Conservation (phyloP, 306 rosid genomes). For the Senna siamea region DNA sequence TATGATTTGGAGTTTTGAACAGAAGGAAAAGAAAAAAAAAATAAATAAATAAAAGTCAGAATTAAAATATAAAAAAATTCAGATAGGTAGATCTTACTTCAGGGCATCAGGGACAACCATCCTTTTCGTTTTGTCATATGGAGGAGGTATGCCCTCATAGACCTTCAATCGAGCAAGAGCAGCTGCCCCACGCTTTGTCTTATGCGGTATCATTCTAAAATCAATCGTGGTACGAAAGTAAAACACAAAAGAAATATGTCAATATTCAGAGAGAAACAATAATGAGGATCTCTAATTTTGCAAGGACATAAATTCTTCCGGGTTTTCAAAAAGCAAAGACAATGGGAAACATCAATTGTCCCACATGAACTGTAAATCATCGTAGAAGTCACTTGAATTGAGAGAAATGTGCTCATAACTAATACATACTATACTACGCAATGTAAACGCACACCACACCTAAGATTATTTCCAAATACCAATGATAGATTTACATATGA, state of each 20-base stretch:
- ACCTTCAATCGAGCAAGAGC: constrained; percentile 54
- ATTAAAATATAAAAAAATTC: no score
- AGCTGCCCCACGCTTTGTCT: constrained; percentile 53
- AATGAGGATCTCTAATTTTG: background rate
- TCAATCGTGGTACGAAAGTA: background rate
- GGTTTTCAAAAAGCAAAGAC: background rate
- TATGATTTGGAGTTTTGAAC: background rate
- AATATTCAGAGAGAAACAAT: background rate
- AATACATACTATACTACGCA: background rate
- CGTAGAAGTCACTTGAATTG: no score
- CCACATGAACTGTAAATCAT: background rate
- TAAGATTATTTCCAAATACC: background rate
- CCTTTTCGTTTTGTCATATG: constrained; percentile 49
- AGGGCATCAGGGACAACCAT: constrained; percentile 59
- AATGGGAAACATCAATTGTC: background rate
- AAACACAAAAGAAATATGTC: background rate
- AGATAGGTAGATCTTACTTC: constrained; percentile 15
- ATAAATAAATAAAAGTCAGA: no score
- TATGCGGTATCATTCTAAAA: constrained; percentile 52
- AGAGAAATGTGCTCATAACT: background rate
- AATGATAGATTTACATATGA: background rate
- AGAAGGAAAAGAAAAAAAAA: background rate
- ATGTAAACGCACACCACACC: background rate
- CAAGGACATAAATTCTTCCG: background rate
- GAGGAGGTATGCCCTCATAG: constrained; percentile 50